Evolutionary conservation across 2,329 filamentous ascomycete species (phyloP), one percentile per base, ranked within the genome.

Genomic region (Plenodomus lindquistii): DNA sequence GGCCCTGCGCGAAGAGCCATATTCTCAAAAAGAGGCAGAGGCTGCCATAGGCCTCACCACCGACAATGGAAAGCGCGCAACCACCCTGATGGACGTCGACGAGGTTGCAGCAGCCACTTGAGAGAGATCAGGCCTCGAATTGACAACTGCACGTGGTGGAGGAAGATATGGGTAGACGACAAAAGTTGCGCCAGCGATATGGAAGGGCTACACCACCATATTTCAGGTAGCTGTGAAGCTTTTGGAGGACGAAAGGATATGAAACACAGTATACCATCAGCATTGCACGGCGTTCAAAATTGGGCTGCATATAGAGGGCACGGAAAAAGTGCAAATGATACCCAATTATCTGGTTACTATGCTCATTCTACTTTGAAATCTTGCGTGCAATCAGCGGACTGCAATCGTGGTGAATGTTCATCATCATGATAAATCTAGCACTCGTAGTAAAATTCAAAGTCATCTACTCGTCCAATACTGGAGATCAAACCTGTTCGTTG

Each of bases 21-120:
- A 96, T 73, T 87, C 87, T 4, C 91, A 96, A 66, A 88, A 89
- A 66, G 85, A 92, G 61, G 90, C 92, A 24, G 90, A 96, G 67
- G 90, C 89, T 15, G 91, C 88, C 0, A 79, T 86, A 29, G 90
- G 90, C 34, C 75, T 92, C 46, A 78, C 81, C 45, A 85, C 84
- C 24, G 86, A 91, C 68, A 91, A 91, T 70, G 83, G 83, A 55
- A 74, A 69, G 52, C 66, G 69, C 46, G 56, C 63, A 4, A 66
- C 63, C 10, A 52, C 62, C 22, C 54, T 54, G 18, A 72, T 72
- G 68, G 68, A 72, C 20, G 62, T 71, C 13, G 69, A 71, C 52
- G 60, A 66, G 21, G 49, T 42, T 3, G 55, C 51, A 18, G 55
- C 48, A 35, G 47, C 52, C 36, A 46, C 37, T 35, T 63, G 27